phyloP scores from a whole-genome alignment of 257 asterid genomes.

The Orobanche coerulescens region DNA sequence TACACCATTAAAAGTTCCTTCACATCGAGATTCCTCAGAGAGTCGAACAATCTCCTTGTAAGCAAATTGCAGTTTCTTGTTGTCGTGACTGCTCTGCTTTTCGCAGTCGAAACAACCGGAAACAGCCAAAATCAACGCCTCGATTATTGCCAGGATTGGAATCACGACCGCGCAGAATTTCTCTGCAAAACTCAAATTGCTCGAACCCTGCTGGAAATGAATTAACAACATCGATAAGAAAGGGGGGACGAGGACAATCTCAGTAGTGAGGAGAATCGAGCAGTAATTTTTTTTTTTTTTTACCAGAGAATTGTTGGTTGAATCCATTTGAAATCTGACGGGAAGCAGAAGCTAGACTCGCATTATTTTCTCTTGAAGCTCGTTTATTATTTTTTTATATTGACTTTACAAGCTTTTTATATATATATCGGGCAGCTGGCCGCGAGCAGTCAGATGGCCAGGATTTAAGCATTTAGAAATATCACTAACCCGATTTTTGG shows the following conservation, averaged over 20 bases:
- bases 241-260: too few relatives aligned
- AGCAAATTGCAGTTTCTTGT: slow-evolving; percentile 23
- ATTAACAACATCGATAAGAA: slow-evolving; percentile 3
- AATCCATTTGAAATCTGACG: slow-evolving; percentile 29
- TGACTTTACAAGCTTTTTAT: too few relatives aligned
- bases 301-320: slow-evolving; percentile 26
- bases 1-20: background rate
- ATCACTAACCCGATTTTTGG: too few relatives aligned
- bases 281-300: too few relatives aligned
- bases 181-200: slow-evolving; percentile 46
- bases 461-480: too few relatives aligned
- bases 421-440: too few relatives aligned
- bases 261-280: background rate
- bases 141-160: slow-evolving; percentile 46
- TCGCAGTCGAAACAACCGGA: slow-evolving; percentile 48
- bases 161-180: slow-evolving; percentile 41
- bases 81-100: background rate
- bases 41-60: slow-evolving; percentile 38
- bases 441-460: too few relatives aligned
- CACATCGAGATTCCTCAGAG: slow-evolving; percentile 65
- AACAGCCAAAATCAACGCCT: slow-evolving; percentile 38
- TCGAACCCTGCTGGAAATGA: slow-evolving; percentile 32
- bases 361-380: background rate
- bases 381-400: background rate
- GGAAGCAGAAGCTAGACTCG: background rate